A percentile compares a stretch with the other conserved stretches of the same genome.
These are phyloP conservation scores for Xylaria sp. DNA, from an alignment of 2,329 filamentous ascomycete genomes.

Conservation along the genomic window DNA sequence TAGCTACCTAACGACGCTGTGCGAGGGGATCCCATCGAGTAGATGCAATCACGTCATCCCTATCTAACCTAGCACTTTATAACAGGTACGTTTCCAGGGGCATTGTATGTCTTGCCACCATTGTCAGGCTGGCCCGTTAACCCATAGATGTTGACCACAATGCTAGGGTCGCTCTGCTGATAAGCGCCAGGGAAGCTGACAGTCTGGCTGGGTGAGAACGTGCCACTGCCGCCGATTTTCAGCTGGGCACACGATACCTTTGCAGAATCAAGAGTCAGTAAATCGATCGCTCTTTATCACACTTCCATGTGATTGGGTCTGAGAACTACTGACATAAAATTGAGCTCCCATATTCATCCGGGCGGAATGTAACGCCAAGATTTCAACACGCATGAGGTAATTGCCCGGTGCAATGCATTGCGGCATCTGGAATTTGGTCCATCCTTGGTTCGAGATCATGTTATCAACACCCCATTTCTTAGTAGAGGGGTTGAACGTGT, in stretches of 20 bases:
- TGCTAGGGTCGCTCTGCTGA: constrained; percentile 55
- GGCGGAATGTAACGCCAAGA: constrained; percentile 64
- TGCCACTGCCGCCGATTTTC: constrained; percentile 53
- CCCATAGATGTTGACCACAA: constrained; percentile 61
- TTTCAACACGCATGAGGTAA: constrained; percentile 65
- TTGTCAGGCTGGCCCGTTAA: constrained; percentile 55
- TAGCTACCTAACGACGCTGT: not conserved
- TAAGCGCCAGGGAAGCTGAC: constrained; percentile 60
- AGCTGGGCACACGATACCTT: constrained; percentile 55
- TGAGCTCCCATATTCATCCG: constrained; percentile 51
- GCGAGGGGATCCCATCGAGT: not conserved
- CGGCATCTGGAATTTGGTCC: constrained; percentile 61
- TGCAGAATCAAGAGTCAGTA: constrained; percentile 20
- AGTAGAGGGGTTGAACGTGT: constrained; percentile 56
- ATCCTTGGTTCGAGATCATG: constrained; percentile 56
- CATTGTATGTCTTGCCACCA: constrained; percentile 53
- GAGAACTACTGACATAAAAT: constrained; percentile 50
- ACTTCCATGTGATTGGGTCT: not conserved
- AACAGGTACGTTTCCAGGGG: constrained; percentile 51
- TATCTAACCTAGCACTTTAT: constrained; percentile 42
- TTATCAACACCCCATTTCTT: constrained; percentile 61
- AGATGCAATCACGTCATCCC: not conserved
- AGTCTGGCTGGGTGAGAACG: constrained; percentile 50
- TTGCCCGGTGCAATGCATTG: constrained; percentile 62
- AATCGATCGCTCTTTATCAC: constrained; percentile 3